Percentiles rank a stretch among this genome's conserved stretches.
phyloP scores from a whole-genome alignment of 148 eudicot genomes.

The Gaultheria prostrata region DNA sequence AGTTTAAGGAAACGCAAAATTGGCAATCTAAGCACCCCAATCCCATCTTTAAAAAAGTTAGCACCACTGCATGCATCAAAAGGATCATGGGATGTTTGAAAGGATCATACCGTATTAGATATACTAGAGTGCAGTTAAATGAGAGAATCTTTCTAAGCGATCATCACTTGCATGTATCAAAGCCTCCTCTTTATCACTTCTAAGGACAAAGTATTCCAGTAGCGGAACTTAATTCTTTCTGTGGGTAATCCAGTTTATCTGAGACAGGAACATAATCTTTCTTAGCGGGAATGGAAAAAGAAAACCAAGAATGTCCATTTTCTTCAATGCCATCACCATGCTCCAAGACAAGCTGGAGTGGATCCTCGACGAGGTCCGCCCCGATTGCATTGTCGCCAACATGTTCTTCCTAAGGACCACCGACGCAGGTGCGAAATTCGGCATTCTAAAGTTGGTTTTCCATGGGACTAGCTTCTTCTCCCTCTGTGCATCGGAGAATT shows the following conservation, averaged over 20 bases:
- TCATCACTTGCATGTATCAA: background rate
- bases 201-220: background rate
- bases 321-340: background rate
- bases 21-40: background rate
- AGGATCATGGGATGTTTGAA: background rate
- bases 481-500: no score
- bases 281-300: background rate
- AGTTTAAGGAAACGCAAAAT: background rate
- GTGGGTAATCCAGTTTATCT: background rate
- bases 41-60: background rate
- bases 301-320: background rate
- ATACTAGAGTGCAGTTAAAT: background rate
- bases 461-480: no score
- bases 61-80: background rate
- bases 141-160: background rate
- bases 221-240: background rate
- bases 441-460: no score
- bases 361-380: no score
- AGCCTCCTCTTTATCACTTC: constrained; percentile 1
- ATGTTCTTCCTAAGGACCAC: no score
- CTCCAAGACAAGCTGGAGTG: no score
- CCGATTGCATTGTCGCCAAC: no score
- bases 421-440: no score
- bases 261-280: background rate
- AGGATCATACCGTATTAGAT: background rate